phyloP scores from a whole-genome alignment of 2,329 filamentous ascomycete species.

The Capronia americana region DNA sequence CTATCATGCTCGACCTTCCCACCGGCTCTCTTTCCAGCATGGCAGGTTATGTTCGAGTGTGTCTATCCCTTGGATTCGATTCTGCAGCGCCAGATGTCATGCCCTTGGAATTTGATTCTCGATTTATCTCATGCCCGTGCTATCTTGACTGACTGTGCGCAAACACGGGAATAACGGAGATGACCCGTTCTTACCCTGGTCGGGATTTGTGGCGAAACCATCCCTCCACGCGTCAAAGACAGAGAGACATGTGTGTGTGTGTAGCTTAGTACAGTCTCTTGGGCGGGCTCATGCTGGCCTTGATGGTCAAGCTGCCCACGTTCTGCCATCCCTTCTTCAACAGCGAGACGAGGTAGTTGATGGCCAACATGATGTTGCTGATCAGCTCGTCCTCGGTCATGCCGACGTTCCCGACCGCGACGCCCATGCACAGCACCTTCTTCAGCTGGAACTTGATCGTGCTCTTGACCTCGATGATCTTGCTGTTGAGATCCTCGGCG shows the following conservation, averaged over 20 bases:
- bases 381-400: conserved; percentile 97
- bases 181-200: neutral
- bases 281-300: conserved; percentile 99
- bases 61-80: neutral
- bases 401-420: conserved; percentile 97
- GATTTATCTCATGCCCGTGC: neutral
- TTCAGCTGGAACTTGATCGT: conserved; percentile 99
- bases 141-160: neutral
- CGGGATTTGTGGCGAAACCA: neutral
- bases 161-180: too few species aligned
- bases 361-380: conserved; percentile 98
- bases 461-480: conserved; percentile 99
- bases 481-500: conserved; percentile 87
- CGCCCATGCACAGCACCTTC: conserved; percentile 99
- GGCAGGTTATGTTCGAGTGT: neutral
- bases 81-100: neutral
- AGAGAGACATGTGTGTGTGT: conserved; percentile 27
- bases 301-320: conserved; percentile 99
- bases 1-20: neutral
- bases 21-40: neutral
- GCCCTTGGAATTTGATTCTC: neutral
- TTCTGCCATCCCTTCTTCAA: conserved; percentile 99
- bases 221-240: neutral
- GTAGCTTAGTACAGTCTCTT: conserved; percentile 89
- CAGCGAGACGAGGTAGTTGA: conserved; percentile 99